Evolutionary conservation across 2,329 filamentous ascomycete genomes (phyloP).

Genomic region (Ploettnerulaceae sp.): DNA sequence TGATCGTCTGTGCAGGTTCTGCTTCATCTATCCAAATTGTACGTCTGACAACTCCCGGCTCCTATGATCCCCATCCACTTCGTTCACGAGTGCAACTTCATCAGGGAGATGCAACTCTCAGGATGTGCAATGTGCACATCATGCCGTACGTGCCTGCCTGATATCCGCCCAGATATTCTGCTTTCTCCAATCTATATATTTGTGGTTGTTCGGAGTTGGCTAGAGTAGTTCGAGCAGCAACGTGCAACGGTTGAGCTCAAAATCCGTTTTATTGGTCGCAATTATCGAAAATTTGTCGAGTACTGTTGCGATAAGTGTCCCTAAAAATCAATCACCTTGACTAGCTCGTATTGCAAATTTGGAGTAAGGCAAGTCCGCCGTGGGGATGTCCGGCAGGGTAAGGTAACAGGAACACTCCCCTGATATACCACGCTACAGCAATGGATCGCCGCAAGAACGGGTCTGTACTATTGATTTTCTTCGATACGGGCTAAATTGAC

Average conservation of each 20-base stretch:
- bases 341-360: neutral
- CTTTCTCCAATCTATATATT: neutral
- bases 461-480: no score
- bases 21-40: conserved; percentile 6
- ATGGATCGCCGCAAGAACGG: neutral
- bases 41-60: neutral
- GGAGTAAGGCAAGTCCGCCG: neutral
- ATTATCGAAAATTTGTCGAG: no score
- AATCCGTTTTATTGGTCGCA: no score
- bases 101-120: neutral
- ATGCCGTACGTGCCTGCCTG: conserved; percentile 2
- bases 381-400: conserved; percentile 21
- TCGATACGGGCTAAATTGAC: no score
- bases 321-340: neutral
- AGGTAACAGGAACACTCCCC: conserved; percentile 1
- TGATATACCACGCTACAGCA: neutral
- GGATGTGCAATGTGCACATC: conserved; percentile 1
- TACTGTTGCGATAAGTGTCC: neutral
- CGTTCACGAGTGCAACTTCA: neutral
- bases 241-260: no score
- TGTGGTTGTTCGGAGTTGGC: neutral
- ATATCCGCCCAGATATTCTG: neutral
- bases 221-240: no score
- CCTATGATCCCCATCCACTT: conserved; percentile 1
- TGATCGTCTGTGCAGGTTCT: conserved; percentile 3